Conservation (phyloP, 257 asterid species). For the Eustoma russellianum region DNA sequence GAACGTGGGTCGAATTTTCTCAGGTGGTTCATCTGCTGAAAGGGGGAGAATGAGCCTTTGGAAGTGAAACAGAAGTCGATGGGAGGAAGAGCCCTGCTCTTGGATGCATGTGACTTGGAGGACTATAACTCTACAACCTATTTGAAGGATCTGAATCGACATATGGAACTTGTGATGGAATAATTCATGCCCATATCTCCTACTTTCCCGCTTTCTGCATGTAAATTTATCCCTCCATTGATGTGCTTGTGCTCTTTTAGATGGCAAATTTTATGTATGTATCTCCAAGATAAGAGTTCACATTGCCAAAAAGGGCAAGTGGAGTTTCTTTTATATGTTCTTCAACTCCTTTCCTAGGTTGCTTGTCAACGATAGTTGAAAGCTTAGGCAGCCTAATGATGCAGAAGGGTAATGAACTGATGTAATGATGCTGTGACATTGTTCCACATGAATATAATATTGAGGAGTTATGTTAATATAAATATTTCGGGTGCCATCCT, state of each 20-base stretch:
- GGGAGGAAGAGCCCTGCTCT: slow-evolving; percentile 48
- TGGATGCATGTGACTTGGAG: slow-evolving; percentile 72
- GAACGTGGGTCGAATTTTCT: not conserved
- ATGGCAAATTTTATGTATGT: not conserved
- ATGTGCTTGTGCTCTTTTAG: slow-evolving; percentile 3
- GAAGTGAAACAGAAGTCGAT: slow-evolving; percentile 58
- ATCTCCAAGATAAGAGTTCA: slow-evolving; percentile 2
- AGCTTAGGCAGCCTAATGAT: slow-evolving; percentile 6
- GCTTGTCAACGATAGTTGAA: not conserved
- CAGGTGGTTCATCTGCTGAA: slow-evolving; percentile 64
- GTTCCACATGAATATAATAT: too few species aligned
- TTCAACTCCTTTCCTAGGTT: not conserved
- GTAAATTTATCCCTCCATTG: not conserved
- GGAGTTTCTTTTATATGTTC: not conserved
- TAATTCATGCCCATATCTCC: slow-evolving; percentile 9
- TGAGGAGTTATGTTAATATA: too few species aligned
- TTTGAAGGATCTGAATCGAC: slow-evolving; percentile 75
- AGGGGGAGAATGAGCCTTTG: slow-evolving; percentile 50
- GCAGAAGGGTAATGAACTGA: slow-evolving; percentile 4
- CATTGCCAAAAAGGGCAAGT: slow-evolving; percentile 1
- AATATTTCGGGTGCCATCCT: too few species aligned
- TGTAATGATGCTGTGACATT: not conserved
- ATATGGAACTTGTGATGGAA: slow-evolving; percentile 88
- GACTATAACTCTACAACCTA: slow-evolving; percentile 66
- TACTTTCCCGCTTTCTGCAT: slow-evolving; percentile 2